Evolutionary conservation across 805 yeast genomes (phyloP).

Genomic region (Lipomyces orientalis): DNA sequence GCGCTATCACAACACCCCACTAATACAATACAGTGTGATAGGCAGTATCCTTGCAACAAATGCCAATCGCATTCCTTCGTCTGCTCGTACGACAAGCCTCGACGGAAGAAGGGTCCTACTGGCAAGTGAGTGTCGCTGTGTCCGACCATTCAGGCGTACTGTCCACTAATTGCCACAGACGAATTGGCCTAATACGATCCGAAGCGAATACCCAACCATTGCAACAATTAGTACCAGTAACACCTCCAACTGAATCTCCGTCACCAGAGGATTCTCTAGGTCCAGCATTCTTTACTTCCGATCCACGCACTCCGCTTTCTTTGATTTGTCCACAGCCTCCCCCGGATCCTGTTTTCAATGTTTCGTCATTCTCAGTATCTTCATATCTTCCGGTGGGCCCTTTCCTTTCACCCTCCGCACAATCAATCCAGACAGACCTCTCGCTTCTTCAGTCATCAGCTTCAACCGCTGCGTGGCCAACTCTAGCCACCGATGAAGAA

Average conservation of each 20-base stretch:
- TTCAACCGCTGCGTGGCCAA: background rate
- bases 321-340: background rate
- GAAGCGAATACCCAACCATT: background rate
- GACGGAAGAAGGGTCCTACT: conserved; percentile 9
- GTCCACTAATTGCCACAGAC: background rate
- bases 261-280: background rate
- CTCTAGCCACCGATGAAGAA: background rate
- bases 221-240: background rate
- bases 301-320: background rate
- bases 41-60: conserved; percentile 2
- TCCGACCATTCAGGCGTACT: background rate
- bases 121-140: conserved; percentile 7
- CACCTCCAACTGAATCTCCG: background rate
- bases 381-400: background rate
- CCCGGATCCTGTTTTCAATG: background rate
- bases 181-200: conserved; percentile 2
- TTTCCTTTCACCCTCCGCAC: background rate
- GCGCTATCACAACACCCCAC: background rate
- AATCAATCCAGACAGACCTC: background rate
- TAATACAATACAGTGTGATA: conserved; percentile 1
- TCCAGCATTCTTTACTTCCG: background rate
- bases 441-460: background rate
- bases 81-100: conserved; percentile 11
- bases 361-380: background rate
- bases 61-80: background rate